Conservation (phyloP, 495 filamentous ascomycete species). For the Trichoderma asperelloides region DNA sequence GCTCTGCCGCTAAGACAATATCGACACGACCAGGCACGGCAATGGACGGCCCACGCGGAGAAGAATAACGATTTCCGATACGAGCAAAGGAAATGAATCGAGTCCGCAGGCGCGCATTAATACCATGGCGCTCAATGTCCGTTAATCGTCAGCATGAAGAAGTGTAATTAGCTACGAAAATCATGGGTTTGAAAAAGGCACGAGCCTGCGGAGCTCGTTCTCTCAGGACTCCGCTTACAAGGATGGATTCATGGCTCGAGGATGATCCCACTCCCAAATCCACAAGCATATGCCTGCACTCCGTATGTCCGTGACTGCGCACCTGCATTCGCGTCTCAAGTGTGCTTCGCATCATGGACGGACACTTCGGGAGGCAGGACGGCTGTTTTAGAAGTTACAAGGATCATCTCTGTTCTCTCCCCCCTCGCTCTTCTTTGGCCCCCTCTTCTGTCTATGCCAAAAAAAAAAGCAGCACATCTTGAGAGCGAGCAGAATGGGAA, state of each 20-base stretch:
- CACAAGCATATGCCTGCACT: not conserved
- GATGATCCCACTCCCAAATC: not conserved
- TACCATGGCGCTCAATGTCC: not conserved
- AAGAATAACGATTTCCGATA: not conserved
- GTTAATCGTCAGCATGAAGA: not conserved
- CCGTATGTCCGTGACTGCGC: not conserved
- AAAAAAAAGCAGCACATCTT: not conserved
- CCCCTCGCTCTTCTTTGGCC: too few relatives aligned
- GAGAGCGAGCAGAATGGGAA: not conserved
- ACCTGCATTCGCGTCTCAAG: not conserved
- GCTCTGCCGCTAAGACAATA: not conserved
- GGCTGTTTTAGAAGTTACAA: not conserved
- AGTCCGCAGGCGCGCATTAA: not conserved
- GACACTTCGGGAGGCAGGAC: not conserved
- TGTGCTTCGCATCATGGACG: not conserved
- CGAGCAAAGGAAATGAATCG: not conserved
- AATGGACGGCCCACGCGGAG: conserved; percentile 1
- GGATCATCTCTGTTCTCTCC: not conserved
- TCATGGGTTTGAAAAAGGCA: not conserved
- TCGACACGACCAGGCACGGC: not conserved
- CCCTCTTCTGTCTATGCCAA: not conserved
- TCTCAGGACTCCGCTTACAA: not conserved
- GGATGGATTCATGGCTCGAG: not conserved
- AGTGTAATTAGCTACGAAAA: not conserved
- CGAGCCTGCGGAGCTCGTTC: too few relatives aligned